Base-by-base conservation (phyloP, 768 basidiomycete species). In the Sporobolomyces pararoseus region DNA sequence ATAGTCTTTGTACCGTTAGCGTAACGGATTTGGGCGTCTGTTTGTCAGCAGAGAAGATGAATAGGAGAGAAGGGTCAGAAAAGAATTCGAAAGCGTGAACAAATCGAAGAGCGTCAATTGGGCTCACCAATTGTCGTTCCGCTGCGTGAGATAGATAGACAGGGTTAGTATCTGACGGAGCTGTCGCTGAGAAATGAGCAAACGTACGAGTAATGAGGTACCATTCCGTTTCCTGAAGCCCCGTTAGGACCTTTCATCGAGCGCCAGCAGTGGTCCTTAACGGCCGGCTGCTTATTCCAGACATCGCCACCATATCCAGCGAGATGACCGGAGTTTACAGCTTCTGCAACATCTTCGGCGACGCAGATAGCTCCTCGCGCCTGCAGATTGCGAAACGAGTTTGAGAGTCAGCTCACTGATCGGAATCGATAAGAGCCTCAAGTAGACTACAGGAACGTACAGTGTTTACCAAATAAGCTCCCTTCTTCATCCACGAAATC, bases 291-390 rank as follows among this genome's bases (percentile, higher is more conserved):
- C 55, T 88, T 86, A 75, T 90, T 85, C 91, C 89, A 90, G 50
- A 91, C 89, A 80, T 91, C 89, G 60, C 82, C 73, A 50, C 65
- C 78, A 50, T 78, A 81, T 14, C 88, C 91, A 64, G 81, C 79
- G 70, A 94, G 79, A 35, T 90, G 88, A 23, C 91, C 91, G 61
- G 84, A 86, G 81, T 85, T 83, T 65, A 95, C 78, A 17, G 91
- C 90, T 0, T 78, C 86, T 6, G 87, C 86, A 68, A 94, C 87
- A 50, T 86, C 90, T 70, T 91, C 86, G 74, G 86, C 86, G 80
- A 90, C 87, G 78, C 89, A 91, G 76, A 95, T 91, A 49, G 92
- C 92, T 51, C 92, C 92, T 75, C 91, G 89, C 60, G 90, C 90
- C 39, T 42, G 17, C 17, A 9, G 39, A 37, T 63, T 46, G n/a